Conservation (phyloP, 2,329 filamentous ascomycete species). For the Fusarium pseudoanthophilum region DNA sequence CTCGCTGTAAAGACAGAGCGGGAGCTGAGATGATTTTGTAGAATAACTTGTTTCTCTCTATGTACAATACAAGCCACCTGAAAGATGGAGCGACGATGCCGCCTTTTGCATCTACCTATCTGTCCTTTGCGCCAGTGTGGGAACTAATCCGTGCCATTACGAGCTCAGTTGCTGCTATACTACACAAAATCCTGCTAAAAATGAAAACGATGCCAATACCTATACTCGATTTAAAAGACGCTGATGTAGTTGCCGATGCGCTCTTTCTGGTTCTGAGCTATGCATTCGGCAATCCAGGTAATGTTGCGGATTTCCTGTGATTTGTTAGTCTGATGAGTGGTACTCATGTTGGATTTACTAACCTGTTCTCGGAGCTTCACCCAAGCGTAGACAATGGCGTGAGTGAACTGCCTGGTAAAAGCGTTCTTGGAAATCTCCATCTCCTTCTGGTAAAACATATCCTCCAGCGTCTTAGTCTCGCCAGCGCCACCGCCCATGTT, state of each 20-base stretch:
- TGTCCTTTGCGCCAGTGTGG: constrained; percentile 48
- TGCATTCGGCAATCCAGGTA: constrained; percentile 99
- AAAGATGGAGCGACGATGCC: constrained; percentile 44
- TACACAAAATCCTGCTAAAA: constrained; percentile 55
- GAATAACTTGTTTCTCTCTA: constrained; percentile 57
- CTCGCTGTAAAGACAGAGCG: constrained; percentile 45
- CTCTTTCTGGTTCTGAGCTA: constrained; percentile 99
- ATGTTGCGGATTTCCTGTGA: constrained; percentile 97
- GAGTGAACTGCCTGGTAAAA: constrained; percentile 96
- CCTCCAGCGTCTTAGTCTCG: constrained; percentile 91
- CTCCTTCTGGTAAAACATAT: constrained; percentile 99
- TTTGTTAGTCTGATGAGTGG: constrained; percentile 45
- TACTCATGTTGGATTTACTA: constrained; percentile 48
- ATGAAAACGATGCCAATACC: constrained; percentile 35
- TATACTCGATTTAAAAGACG: constrained; percentile 75
- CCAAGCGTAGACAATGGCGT: constrained; percentile 96
- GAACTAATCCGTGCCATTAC: constrained; percentile 52
- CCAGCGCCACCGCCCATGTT: constrained; percentile 85
- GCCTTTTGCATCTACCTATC: constrained; percentile 44
- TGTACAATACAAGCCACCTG: constrained; percentile 60
- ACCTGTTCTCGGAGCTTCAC: constrained; percentile 98
- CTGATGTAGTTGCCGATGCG: constrained; percentile 99
- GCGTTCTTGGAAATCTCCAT: constrained; percentile 97
- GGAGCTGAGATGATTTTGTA: constrained; percentile 50
- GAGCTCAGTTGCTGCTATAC: constrained; percentile 54